These are phyloP conservation scores for Geotrichum klebahnii DNA, from an alignment of 1,139 yeast species.

Conservation along the genomic window DNA sequence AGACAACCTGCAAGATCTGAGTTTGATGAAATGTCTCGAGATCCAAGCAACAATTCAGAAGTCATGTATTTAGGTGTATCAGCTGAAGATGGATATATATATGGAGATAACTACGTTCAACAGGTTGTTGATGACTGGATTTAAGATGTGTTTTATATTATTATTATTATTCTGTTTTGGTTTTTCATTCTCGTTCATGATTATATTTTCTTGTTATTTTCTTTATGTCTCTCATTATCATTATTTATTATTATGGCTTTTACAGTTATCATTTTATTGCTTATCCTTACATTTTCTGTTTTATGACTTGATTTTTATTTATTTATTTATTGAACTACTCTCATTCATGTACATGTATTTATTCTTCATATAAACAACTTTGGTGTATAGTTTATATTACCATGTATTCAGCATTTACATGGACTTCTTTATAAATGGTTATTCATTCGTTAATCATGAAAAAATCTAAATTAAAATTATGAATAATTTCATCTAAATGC, in stretches of 20 bases:
- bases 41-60: not conserved
- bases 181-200: not conserved
- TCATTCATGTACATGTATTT: too few species aligned
- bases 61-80: not conserved
- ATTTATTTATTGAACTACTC: too few species aligned
- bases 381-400: too few species aligned
- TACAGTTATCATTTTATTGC: too few species aligned
- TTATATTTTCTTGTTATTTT: not conserved
- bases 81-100: not conserved
- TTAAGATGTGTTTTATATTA: not conserved
- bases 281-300: too few species aligned
- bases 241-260: not conserved
- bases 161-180: not conserved
- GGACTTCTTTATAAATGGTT: too few species aligned
- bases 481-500: too few species aligned
- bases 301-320: too few species aligned
- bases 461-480: too few species aligned
- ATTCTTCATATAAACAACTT: too few species aligned
- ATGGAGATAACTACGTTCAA: not conserved
- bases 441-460: too few species aligned
- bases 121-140: not conserved
- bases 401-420: too few species aligned
- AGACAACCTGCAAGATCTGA: conserved; percentile 1
- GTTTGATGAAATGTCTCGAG: not conserved
- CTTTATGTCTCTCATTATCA: not conserved